phyloP scores from a whole-genome alignment of 1,139 yeast species.

The Hansenula lynferdii region DNA sequence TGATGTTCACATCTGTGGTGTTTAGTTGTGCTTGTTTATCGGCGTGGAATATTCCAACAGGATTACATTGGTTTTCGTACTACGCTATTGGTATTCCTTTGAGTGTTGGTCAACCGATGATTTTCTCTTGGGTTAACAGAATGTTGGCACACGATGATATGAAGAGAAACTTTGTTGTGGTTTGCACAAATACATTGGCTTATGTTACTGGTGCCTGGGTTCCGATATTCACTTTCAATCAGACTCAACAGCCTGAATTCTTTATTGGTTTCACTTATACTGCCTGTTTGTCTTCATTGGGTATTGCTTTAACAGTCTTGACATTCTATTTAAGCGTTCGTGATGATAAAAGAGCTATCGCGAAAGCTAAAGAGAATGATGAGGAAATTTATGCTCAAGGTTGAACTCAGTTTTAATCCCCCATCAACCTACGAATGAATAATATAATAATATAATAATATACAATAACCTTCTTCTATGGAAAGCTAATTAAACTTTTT shows the following conservation, averaged over 20 bases:
- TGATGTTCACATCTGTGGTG: constrained; percentile 32
- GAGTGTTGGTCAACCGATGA: constrained; percentile 35
- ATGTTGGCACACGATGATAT: constrained; percentile 35
- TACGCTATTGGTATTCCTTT: constrained; percentile 45
- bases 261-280: constrained; percentile 44
- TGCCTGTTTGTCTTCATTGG: constrained; percentile 36
- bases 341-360: constrained; percentile 26
- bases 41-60: constrained; percentile 41
- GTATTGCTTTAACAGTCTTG: constrained; percentile 27
- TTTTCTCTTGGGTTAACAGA: constrained; percentile 23
- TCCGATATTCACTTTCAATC: constrained; percentile 40
- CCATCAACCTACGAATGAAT: too few relatives aligned
- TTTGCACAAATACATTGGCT: constrained; percentile 43
- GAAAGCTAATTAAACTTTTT: too few relatives aligned
- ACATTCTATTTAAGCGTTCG: constrained; percentile 31
- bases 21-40: constrained; percentile 40
- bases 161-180: constrained; percentile 38
- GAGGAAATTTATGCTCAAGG: too few relatives aligned
- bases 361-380: too few relatives aligned
- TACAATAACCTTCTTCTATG: too few relatives aligned
- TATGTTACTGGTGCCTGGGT: constrained; percentile 24
- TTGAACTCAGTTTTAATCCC: too few relatives aligned
- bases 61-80: constrained; percentile 44
- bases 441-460: too few relatives aligned
- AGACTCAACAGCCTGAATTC: constrained; percentile 40